These are phyloP conservation scores for Exserohilum rostratum DNA, from an alignment of 2,329 filamentous ascomycete species.

Conservation along the genomic window DNA sequence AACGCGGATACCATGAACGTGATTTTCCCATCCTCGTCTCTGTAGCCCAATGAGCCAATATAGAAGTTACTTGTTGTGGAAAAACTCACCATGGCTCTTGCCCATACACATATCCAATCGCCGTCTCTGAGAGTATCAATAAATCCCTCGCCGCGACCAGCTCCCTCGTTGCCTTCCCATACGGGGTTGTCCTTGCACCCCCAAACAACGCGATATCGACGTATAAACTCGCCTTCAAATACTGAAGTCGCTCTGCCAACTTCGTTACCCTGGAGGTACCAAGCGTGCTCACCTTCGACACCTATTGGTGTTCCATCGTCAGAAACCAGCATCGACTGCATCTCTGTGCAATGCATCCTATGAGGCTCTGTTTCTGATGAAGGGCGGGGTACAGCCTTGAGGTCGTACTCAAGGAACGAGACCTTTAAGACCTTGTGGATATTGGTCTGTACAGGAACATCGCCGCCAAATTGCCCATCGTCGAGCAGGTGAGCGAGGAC, in stretches of 20 bases:
- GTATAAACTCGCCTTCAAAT: constrained; percentile 20
- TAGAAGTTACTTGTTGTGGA: not conserved
- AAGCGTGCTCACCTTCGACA: constrained; percentile 21
- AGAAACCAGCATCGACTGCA: constrained; percentile 6
- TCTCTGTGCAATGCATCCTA: constrained; percentile 17
- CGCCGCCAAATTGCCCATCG: not conserved
- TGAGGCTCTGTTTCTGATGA: constrained; percentile 13
- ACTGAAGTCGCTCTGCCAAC: constrained; percentile 19
- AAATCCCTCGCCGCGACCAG: constrained; percentile 22
- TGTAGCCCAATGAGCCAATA: constrained; percentile 4
- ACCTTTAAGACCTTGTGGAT: not conserved
- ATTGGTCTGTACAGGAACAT: not conserved
- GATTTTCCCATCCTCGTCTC: constrained; percentile 26
- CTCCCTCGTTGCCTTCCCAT: constrained; percentile 14
- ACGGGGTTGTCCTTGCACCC: constrained; percentile 11
- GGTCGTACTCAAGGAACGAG: not conserved
- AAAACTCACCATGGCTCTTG: constrained; percentile 27
- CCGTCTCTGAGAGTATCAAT: constrained; percentile 18
- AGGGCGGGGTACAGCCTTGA: constrained; percentile 11
- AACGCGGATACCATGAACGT: constrained; percentile 21
- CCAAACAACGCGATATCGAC: constrained; percentile 21
- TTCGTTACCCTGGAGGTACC: constrained; percentile 29
- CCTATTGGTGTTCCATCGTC: not conserved
- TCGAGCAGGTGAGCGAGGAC: not conserved
- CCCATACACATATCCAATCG: constrained; percentile 27